A percentile compares a stretch with the other conserved stretches of the same genome.
These are phyloP conservation scores for Alternaria conjuncta DNA, from an alignment of 2,329 filamentous ascomycete species.

Conservation along the genomic window DNA sequence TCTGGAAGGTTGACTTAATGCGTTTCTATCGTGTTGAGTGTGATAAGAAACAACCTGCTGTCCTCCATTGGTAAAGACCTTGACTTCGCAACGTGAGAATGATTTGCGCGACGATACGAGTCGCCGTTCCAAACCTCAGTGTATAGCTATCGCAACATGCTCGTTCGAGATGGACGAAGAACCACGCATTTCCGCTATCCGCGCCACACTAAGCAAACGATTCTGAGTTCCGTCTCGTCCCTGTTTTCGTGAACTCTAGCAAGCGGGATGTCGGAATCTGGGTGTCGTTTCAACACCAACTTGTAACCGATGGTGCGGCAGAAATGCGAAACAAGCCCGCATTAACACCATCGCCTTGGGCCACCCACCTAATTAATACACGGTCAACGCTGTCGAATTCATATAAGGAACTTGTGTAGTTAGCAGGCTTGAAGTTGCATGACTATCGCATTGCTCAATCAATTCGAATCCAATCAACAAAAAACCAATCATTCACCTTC, in stretches of 20 bases:
- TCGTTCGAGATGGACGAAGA: neutral
- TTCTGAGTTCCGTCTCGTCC: neutral
- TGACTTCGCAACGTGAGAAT: neutral
- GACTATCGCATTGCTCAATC: neutral
- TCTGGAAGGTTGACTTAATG: neutral
- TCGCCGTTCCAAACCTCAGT: neutral
- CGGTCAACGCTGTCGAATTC: neutral
- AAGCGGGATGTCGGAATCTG: neutral
- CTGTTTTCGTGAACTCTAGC: neutral
- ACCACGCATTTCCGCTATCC: neutral
- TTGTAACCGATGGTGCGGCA: constrained; percentile 28
- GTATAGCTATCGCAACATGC: neutral
- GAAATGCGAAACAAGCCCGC: constrained; percentile 20
- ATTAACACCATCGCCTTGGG: constrained; percentile 11
- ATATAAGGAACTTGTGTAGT: neutral
- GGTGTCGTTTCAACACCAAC: constrained; percentile 20
- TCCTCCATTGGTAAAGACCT: neutral
- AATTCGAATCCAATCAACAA: neutral
- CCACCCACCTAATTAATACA: neutral
- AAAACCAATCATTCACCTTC: neutral
- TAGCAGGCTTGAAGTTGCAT: neutral
- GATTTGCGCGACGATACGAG: constrained; percentile 1
- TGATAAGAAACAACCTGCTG: neutral
- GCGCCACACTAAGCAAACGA: neutral
- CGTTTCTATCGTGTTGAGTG: neutral